These are phyloP conservation scores for Aspergillus sp. DNA, from an alignment of 2,329 filamentous ascomycete species.

Conservation along the genomic window DNA sequence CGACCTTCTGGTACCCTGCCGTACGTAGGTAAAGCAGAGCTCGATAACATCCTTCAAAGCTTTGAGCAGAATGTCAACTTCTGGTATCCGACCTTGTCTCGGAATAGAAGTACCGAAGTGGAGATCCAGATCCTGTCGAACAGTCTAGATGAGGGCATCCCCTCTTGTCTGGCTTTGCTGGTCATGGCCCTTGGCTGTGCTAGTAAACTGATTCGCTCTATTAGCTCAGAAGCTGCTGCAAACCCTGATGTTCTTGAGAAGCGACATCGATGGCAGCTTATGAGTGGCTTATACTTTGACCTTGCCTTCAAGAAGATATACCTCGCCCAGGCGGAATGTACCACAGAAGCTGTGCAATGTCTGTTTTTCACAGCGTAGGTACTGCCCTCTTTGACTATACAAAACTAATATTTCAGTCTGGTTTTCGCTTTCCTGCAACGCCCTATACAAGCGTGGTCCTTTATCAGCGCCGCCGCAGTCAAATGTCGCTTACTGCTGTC, in stretches of 20 bases:
- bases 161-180: constrained; percentile 47
- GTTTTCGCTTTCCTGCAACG: constrained; percentile 54
- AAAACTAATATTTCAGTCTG: constrained; percentile 28
- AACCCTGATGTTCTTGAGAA: constrained; percentile 29
- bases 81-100: constrained; percentile 54
- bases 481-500: constrained; percentile 53
- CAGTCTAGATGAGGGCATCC: constrained; percentile 38
- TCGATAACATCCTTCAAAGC: constrained; percentile 43
- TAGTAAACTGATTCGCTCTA: constrained; percentile 37
- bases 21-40: constrained; percentile 43
- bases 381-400: not conserved
- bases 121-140: constrained; percentile 34
- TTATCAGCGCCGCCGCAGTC: constrained; percentile 50
- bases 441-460: constrained; percentile 55
- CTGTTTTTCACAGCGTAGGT: constrained; percentile 53
- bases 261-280: constrained; percentile 32
- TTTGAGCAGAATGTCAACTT: constrained; percentile 53
- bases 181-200: constrained; percentile 52
- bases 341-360: constrained; percentile 50
- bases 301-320: constrained; percentile 48
- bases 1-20: constrained; percentile 36
- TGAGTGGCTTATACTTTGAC: constrained; percentile 49
- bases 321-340: constrained; percentile 49
- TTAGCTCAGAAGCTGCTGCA: not conserved
- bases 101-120: constrained; percentile 36